Percentiles rank a stretch among this genome's conserved stretches.
These are phyloP conservation scores for Apiospora koreana DNA, from an alignment of 2,329 filamentous ascomycete species.

Conservation along the genomic window DNA sequence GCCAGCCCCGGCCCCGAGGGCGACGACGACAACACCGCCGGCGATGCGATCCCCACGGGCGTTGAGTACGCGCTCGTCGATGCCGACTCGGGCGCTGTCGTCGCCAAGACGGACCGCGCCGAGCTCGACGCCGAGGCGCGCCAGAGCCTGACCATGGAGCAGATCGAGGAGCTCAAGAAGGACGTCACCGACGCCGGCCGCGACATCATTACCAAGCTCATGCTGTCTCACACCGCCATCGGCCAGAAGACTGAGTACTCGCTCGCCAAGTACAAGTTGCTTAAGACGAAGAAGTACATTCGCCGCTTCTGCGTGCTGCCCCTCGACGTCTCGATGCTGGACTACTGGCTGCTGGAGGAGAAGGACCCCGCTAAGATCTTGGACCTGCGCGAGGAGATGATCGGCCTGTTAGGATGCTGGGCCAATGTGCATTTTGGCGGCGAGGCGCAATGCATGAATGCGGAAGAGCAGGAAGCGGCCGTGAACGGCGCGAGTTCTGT, in stretches of 20 bases:
- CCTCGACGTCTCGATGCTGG: constrained; percentile 75
- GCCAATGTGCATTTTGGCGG: constrained; percentile 79
- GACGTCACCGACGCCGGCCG: constrained; percentile 78
- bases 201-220: constrained; percentile 89
- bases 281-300: constrained; percentile 93
- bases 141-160: constrained; percentile 76
- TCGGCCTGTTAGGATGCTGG: constrained; percentile 84
- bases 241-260: constrained; percentile 95
- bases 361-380: constrained; percentile 79
- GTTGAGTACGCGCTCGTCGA: constrained; percentile 49
- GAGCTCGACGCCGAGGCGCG: constrained; percentile 63
- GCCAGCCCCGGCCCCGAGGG: constrained; percentile 39
- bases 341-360: constrained; percentile 76
- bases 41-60: constrained; percentile 45
- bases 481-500: constrained; percentile 24
- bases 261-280: constrained; percentile 90
- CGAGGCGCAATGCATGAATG: constrained; percentile 3
- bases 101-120: constrained; percentile 59
- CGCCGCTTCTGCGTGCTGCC: constrained; percentile 84
- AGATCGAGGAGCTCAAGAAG: constrained; percentile 73
- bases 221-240: constrained; percentile 84
- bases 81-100: constrained; percentile 46
- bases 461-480: not conserved
- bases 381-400: constrained; percentile 82
- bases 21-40: constrained; percentile 39